Evolutionary conservation across 495 filamentous ascomycete genomes (phyloP), one percentile per base, ranked within the genome.

Genomic region (Podospora pseudopauciseta): DNA sequence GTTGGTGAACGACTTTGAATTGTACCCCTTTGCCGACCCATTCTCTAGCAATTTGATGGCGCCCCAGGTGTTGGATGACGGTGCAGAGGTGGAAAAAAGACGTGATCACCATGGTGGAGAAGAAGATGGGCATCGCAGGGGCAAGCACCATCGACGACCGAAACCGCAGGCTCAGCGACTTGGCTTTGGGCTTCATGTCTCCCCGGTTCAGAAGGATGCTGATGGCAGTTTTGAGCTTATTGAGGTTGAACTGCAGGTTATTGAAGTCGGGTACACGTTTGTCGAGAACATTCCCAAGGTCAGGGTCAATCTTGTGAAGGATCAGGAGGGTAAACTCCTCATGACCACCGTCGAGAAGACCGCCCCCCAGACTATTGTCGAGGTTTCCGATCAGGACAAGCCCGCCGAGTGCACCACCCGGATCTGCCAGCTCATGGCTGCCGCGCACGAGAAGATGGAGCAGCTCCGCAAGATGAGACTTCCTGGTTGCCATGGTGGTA

Each of bases 221-320:
- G 69, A 76, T 0, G 71, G 75, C 49, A 59, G 74, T 9, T 59
- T 83, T 26, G 77, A 83, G 59, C 71, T 83, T 13, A 70, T 86
- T 66, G 67, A 73, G 27, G 60, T 86, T 34, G 78, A 84, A 59
- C 65, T 86, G 15, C 78, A 82, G 68, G 80, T 87, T 63, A 71
- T 86, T 56, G 80, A 84, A 67, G 79, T 87, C n/a, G 84, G 80
- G 54, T 67, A 73, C 55, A 65, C 68, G 23, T 82, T 83, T 49
- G 65, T 86, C 53, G 67, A 78, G n/a, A 75, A 75, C n/a, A 78
- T 87, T 58, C 82, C 85, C 19, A 76, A 65, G 53, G 72, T 86
- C 30, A 77, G 81, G 20, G 60, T 85, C 26, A 79, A 79, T 53
- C 63, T 87, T 3, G 60, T 86, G 60, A 80, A 83, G 74, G 79